phyloP scores from a whole-genome alignment of 345 rosid genomes.

The Linum tenue region DNA sequence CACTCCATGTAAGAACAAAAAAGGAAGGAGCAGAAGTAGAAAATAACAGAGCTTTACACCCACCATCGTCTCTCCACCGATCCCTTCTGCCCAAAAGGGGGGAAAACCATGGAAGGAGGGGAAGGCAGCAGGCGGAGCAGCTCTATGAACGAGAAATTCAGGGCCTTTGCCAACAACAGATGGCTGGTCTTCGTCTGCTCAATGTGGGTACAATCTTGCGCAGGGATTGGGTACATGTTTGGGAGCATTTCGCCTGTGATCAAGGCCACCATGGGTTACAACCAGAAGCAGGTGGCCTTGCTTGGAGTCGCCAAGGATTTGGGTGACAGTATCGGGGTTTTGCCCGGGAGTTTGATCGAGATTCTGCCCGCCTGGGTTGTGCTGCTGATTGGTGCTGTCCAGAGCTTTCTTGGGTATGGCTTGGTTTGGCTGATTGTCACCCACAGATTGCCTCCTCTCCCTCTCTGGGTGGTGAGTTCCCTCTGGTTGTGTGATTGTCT shows the following conservation, averaged over 20 bases:
- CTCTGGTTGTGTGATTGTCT: background rate
- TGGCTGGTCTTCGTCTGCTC: slow-evolving; percentile 80
- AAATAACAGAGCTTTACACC: too few relatives aligned
- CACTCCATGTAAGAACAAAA: too few relatives aligned
- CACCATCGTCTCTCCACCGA: too few relatives aligned
- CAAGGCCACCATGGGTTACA: slow-evolving; percentile 53
- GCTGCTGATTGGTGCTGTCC: slow-evolving; percentile 47
- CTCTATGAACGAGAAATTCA: background rate
- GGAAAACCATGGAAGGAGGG: background rate
- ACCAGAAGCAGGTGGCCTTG: slow-evolving; percentile 64
- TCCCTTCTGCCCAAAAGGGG: background rate
- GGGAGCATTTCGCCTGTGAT: slow-evolving; percentile 82
- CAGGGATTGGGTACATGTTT: slow-evolving; percentile 72
- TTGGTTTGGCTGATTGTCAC: slow-evolving; percentile 59
- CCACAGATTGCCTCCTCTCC: slow-evolving; percentile 43
- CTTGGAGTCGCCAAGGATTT: slow-evolving; percentile 80
- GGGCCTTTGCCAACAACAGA: slow-evolving; percentile 32
- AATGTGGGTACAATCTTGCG: slow-evolving; percentile 74
- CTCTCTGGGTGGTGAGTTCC: slow-evolving; percentile 78
- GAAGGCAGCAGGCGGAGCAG: background rate
- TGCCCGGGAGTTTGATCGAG: slow-evolving; percentile 55
- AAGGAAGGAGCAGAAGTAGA: too few relatives aligned
- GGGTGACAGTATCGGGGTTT: slow-evolving; percentile 61
- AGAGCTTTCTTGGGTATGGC: slow-evolving; percentile 61
- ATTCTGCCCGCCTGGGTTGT: slow-evolving; percentile 51